Percentiles rank a stretch among this genome's conserved stretches.
Evolutionary conservation across 805 yeast genomes (phyloP).

Genomic region (Sugiyamaella smithiae): DNA sequence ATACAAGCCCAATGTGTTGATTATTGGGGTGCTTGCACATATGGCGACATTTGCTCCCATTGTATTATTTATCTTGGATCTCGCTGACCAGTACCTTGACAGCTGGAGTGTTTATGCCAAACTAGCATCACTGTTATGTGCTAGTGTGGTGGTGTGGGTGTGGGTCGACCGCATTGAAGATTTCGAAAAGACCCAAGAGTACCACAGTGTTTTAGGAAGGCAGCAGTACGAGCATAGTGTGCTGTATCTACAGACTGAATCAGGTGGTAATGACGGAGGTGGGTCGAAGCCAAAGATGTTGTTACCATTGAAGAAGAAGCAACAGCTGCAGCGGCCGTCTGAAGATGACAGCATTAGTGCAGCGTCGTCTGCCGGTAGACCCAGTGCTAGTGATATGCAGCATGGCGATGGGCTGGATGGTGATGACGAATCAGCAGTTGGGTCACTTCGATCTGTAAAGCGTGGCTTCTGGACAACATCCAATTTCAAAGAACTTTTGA

Average conservation of each 20-base stretch:
- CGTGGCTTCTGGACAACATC: not conserved
- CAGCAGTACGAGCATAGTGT: slow-evolving; percentile 19
- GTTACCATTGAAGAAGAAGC: not conserved
- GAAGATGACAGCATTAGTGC: not conserved
- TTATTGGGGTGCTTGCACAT: slow-evolving; percentile 19
- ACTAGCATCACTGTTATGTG: slow-evolving; percentile 15
- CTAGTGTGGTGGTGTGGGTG: slow-evolving; percentile 21
- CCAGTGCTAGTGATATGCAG: not conserved
- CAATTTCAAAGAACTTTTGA: not conserved
- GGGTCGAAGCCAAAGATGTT: not conserved
- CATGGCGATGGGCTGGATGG: not conserved
- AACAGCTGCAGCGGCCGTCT: not conserved
- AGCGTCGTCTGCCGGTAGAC: not conserved
- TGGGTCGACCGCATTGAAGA: slow-evolving; percentile 24
- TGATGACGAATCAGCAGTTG: not conserved
- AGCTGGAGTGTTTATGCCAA: slow-evolving; percentile 19
- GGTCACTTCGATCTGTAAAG: not conserved
- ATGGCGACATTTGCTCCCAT: slow-evolving; percentile 19
- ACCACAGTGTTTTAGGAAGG: slow-evolving; percentile 23
- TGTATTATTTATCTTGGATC: slow-evolving; percentile 23
- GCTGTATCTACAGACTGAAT: not conserved
- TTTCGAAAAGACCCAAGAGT: slow-evolving; percentile 14
- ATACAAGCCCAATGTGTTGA: slow-evolving; percentile 12
- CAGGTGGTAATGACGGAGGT: not conserved
- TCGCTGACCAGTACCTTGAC: slow-evolving; percentile 17